A percentile compares a stretch with the other conserved stretches of the same genome.
Evolutionary conservation across 345 rosid genomes (phyloP).

Genomic region (thale cress (Arabidopsis thaliana)): DNA sequence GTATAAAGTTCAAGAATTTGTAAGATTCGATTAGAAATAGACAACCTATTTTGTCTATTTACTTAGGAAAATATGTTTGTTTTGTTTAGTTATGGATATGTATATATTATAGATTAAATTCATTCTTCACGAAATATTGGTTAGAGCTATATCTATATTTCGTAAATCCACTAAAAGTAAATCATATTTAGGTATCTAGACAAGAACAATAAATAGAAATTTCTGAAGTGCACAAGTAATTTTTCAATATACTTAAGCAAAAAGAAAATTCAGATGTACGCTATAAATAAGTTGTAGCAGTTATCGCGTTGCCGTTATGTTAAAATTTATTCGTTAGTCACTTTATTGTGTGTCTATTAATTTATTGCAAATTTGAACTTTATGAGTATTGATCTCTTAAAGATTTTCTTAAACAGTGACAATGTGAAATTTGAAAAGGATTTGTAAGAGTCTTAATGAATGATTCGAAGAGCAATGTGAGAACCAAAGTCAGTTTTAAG

Average conservation of each 20-base stretch:
- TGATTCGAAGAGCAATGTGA: not conserved
- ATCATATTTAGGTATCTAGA: no score
- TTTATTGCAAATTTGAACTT: not conserved
- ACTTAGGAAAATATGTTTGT: not conserved
- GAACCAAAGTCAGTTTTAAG: not conserved
- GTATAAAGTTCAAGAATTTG: not conserved
- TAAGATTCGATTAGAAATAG: not conserved
- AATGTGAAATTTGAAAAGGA: not conserved
- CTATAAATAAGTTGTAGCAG: constrained; percentile 4
- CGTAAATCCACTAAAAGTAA: not conserved
- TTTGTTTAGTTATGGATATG: not conserved
- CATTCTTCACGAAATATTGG: not conserved
- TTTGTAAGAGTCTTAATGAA: not conserved
- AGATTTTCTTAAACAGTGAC: not conserved
- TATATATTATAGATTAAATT: not conserved
- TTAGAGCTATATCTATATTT: not conserved
- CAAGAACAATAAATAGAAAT: not conserved
- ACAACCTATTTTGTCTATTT: not conserved
- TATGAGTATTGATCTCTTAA: not conserved
- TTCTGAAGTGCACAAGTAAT: not conserved
- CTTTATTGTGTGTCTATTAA: not conserved
- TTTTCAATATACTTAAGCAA: not conserved
- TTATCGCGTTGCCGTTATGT: not conserved
- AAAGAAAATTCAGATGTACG: constrained; percentile 2
- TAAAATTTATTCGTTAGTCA: not conserved